Percentiles rank a stretch among this genome's conserved stretches.
Conservation (phyloP, 2,329 filamentous ascomycete species). For the Diplodia intermedia region DNA sequence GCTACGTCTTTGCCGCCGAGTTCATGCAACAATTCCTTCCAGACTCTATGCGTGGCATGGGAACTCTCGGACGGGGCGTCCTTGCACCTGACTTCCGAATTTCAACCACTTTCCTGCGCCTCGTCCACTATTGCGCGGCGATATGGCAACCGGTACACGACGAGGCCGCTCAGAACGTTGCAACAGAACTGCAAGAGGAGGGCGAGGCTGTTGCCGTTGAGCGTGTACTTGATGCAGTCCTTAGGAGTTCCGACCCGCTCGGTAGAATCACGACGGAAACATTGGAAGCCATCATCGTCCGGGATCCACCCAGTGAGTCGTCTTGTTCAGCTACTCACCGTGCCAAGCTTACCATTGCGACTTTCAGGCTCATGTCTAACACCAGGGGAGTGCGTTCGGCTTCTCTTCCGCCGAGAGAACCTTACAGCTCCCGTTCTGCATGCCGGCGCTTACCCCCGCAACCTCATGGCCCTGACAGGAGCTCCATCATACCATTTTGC, state of each 20-base stretch:
- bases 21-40: neutral
- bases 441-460: neutral
- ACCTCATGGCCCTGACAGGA: neutral
- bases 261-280: neutral
- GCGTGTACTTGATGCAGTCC: neutral
- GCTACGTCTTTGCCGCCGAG: neutral
- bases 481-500: neutral
- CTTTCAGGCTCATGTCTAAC: constrained; percentile 9
- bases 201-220: constrained; percentile 1
- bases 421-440: neutral
- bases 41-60: neutral
- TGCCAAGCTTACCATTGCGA: neutral
- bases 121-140: constrained; percentile 3
- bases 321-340: too few relatives aligned
- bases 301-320: neutral
- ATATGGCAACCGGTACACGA: neutral
- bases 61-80: too few relatives aligned
- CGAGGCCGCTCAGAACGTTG: neutral
- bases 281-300: neutral
- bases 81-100: neutral
- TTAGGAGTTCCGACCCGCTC: neutral
- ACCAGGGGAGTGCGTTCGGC: neutral
- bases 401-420: constrained; percentile 14
- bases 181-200: neutral
- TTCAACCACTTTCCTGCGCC: neutral